Percentiles rank a stretch among this genome's conserved stretches.
Conservation (phyloP, 1,284 basidiomycete genomes). For the Cutaneotrichosporon spelunceum region DNA sequence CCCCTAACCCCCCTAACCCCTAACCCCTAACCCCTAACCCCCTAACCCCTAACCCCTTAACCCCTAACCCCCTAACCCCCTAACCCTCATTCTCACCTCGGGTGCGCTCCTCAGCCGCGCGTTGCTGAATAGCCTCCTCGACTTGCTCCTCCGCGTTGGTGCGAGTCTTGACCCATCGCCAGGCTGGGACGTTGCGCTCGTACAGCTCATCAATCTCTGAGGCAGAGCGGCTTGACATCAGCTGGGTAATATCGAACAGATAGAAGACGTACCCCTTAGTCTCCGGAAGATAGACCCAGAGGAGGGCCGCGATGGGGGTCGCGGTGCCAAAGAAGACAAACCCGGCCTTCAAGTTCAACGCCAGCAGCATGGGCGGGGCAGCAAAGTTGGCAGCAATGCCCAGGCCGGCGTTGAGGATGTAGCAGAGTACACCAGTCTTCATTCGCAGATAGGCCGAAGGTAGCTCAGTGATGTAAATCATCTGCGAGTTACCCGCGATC, state of each 20-base stretch:
- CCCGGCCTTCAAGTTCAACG: constrained; percentile 22
- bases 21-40: too few species aligned
- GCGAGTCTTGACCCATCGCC: constrained; percentile 41
- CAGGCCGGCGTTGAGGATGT: constrained; percentile 24
- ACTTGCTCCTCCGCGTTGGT: constrained; percentile 27
- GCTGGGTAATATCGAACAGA: too few species aligned
- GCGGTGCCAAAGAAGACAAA: constrained; percentile 30
- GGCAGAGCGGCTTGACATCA: constrained; percentile 18
- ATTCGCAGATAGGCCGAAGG: constrained; percentile 30
- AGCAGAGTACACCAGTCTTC: constrained; percentile 27
- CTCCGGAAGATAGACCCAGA: constrained; percentile 34
- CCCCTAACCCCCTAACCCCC: too few species aligned
- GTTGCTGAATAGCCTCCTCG: not conserved
- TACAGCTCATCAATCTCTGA: constrained; percentile 48
- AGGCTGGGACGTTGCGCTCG: constrained; percentile 44
- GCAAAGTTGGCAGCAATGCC: constrained; percentile 32
- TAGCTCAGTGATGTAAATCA: constrained; percentile 31
- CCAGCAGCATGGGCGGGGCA: constrained; percentile 29
- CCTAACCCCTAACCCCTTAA: too few species aligned
- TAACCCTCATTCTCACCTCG: too few species aligned
- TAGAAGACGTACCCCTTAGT: too few species aligned
- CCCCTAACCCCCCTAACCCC: too few species aligned
- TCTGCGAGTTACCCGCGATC: too few species aligned
- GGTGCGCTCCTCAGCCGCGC: not conserved
- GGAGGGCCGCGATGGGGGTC: constrained; percentile 24